Conservation (phyloP, 164 flowering plant species). For the Piper longum region DNA sequence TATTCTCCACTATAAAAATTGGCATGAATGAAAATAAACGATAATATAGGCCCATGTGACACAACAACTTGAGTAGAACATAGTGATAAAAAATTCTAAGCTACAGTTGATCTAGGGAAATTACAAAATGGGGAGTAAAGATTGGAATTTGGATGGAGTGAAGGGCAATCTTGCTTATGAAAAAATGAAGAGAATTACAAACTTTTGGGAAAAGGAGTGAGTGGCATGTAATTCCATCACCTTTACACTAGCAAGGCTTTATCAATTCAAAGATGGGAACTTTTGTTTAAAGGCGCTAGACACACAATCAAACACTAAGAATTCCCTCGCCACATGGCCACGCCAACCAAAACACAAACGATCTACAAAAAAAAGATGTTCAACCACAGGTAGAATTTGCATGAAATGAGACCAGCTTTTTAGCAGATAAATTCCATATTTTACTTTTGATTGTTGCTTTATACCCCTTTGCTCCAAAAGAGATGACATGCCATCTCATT, state of each 20-base stretch:
- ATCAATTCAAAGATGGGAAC: slow-evolving; percentile 64
- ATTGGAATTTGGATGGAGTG: background rate
- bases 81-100: too few species aligned
- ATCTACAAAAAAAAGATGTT: slow-evolving; percentile 27
- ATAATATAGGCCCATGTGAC: too few species aligned
- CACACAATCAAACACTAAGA: slow-evolving; percentile 15
- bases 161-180: background rate
- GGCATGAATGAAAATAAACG: too few species aligned
- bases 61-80: too few species aligned
- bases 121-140: too few species aligned
- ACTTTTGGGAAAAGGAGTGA: slow-evolving; percentile 53
- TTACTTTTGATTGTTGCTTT: slow-evolving; percentile 34
- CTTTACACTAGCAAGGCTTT: slow-evolving; percentile 58
- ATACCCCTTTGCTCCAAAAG: background rate
- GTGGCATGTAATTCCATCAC: slow-evolving; percentile 55
- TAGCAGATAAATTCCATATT: slow-evolving; percentile 78
- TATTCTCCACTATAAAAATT: too few species aligned
- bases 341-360: slow-evolving; percentile 13
- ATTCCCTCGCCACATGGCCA: slow-evolving; percentile 46
- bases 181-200: slow-evolving; percentile 1
- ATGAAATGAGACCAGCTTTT: slow-evolving; percentile 49
- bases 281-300: slow-evolving; percentile 31
- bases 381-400: slow-evolving; percentile 28
- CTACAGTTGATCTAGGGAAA: too few species aligned
- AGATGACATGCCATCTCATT: too few species aligned